Percentiles rank a stretch among this genome's conserved stretches.
Conservation (phyloP, 192 early-diverging fungal species). For the Tieghemiomyces parasiticus region DNA sequence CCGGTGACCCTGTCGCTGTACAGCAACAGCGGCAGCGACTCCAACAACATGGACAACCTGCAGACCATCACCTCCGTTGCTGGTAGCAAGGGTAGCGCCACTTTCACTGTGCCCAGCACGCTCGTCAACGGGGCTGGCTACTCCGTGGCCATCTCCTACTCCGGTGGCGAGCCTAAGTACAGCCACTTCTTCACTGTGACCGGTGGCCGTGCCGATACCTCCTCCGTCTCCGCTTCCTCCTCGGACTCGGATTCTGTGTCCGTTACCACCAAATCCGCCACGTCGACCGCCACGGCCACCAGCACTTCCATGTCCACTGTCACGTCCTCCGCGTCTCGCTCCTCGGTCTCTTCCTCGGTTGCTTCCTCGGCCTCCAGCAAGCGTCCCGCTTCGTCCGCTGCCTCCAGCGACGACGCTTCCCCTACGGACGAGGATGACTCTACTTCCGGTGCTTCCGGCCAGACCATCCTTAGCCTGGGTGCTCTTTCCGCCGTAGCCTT, state of each 20-base stretch:
- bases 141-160: not conserved
- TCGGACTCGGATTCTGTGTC: not conserved
- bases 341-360: not conserved
- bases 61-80: not conserved
- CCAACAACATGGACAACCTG: not conserved
- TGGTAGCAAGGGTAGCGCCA: not conserved
- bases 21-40: not conserved
- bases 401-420: not conserved
- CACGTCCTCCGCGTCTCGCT: not conserved
- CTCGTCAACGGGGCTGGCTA: not conserved
- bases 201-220: slow-evolving; percentile 1
- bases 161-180: not conserved
- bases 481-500: not conserved
- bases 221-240: not conserved
- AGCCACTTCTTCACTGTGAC: slow-evolving; percentile 1
- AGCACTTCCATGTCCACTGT: not conserved
- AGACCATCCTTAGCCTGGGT: not conserved
- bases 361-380: not conserved
- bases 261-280: not conserved
- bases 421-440: not conserved
- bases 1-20: not conserved
- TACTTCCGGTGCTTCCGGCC: not conserved
- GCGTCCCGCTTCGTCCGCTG: not conserved
- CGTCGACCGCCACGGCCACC: not conserved
- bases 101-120: not conserved